These are phyloP conservation scores for Vitis amurensis DNA, from an alignment of 164 flowering plant genomes.

Conservation along the genomic window DNA sequence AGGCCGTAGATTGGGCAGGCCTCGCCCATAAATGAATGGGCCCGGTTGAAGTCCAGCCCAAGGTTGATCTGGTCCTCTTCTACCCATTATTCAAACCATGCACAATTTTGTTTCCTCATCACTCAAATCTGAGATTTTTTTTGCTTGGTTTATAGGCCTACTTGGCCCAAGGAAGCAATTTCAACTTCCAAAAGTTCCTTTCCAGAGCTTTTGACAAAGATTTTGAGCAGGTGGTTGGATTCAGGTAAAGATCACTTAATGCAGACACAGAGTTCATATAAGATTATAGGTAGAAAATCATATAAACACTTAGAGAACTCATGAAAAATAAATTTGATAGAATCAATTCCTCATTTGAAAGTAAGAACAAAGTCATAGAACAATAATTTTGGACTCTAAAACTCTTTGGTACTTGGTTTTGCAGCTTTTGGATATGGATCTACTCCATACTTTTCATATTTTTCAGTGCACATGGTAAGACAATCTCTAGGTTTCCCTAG, in stretches of 20 bases:
- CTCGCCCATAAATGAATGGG: too few relatives aligned
- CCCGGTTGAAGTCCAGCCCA: not conserved
- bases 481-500: not conserved
- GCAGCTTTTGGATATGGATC: slow-evolving; percentile 26
- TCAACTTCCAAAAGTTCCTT: slow-evolving; percentile 43
- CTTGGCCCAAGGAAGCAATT: slow-evolving; percentile 13
- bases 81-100: not conserved
- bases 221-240: slow-evolving; percentile 36
- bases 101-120: too few relatives aligned
- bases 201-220: slow-evolving; percentile 35
- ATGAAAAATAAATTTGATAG: not conserved
- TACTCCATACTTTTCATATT: slow-evolving; percentile 20
- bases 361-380: not conserved
- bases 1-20: too few relatives aligned
- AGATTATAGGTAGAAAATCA: not conserved
- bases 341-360: not conserved
- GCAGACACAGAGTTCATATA: not conserved
- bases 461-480: slow-evolving; percentile 22
- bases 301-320: not conserved
- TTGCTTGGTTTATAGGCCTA: slow-evolving; percentile 6
- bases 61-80: not conserved
- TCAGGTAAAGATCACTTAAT: slow-evolving; percentile 25
- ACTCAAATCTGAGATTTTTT: not conserved
- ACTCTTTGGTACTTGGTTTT: not conserved
- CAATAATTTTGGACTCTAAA: not conserved